Evolutionary conservation across 2,329 filamentous ascomycete genomes (phyloP).

Genomic region (Sarocladium kiliense): DNA sequence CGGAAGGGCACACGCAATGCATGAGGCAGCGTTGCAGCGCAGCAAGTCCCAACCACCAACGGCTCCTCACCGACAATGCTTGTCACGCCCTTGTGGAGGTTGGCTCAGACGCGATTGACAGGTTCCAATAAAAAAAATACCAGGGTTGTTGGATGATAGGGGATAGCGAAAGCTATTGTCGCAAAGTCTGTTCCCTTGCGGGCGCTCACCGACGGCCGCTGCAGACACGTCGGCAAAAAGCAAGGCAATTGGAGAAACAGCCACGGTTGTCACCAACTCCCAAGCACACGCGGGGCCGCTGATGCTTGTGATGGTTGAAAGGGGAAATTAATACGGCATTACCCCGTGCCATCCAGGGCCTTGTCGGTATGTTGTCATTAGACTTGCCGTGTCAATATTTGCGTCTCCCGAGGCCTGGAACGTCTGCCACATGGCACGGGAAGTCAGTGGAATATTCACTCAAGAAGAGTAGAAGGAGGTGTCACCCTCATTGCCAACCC

Average conservation of each 20-base stretch:
- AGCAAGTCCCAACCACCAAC: background rate
- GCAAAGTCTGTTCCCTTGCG: background rate
- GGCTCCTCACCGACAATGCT: conserved; percentile 6
- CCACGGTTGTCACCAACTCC: background rate
- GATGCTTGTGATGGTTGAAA: too few species aligned
- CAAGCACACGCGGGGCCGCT: too few species aligned
- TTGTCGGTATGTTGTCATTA: too few species aligned
- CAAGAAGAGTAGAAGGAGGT: too few species aligned
- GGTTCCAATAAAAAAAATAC: background rate
- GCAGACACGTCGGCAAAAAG: background rate
- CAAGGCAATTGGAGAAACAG: background rate
- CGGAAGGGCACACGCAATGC: background rate
- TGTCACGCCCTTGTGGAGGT: background rate
- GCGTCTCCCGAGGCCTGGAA: too few species aligned
- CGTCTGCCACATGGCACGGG: too few species aligned
- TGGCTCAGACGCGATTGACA: background rate
- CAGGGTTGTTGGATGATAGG: background rate
- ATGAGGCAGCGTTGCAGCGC: conserved; percentile 1
- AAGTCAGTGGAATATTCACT: too few species aligned
- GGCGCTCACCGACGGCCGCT: background rate
- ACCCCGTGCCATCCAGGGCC: too few species aligned
- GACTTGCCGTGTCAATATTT: too few species aligned
- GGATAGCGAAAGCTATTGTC: background rate
- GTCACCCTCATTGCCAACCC: background rate
- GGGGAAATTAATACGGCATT: too few species aligned